Evolutionary conservation across 805 yeast species (phyloP), one percentile per base, ranked within the genome.

Genomic region (Peterozyma xylosa): DNA sequence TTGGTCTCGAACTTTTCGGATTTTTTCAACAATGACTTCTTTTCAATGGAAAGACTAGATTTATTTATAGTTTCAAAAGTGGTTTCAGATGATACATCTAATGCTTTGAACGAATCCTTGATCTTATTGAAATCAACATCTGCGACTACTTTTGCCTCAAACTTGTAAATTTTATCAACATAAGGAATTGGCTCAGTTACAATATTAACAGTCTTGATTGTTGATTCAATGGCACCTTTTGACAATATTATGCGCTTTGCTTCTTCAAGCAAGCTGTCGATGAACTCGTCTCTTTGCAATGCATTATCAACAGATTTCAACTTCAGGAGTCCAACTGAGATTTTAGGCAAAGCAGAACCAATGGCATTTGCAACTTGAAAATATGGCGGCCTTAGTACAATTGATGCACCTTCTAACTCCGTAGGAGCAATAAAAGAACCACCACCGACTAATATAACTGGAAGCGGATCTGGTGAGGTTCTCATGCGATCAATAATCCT

Each of bases 351-450:
- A 4, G 75, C 75, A 27, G 76, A 74, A 38, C 76, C 76, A 42
- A 73, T 69, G 3, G 77, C 78, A 55, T 73, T 73, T 5, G 76
- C 76, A 42, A 70, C 73, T 36, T 63, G 60, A 52, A 53, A 63
- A 47, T 48, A 70, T 30, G 66, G 66, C 2, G 75, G 75, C 41
- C 66, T 55, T 39, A 69, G 53, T 6, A 73, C 70, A 36, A 59
- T 55, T 1, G 71, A 64, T 6, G 72, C 70, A 27, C 76, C 76
- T 11, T 61, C 59, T 11, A 69, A 42, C 15, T 50, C 43, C 9
- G 53, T 51, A 3, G 72, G 70, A n/a, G 64, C 65, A 43, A 73
- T 68, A 45, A 73, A 64, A 2, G 77, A 71, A 9, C 76, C 77
- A 33, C 78, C 77, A 35, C 77, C 77, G 34, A 73, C 77, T 5